A percentile compares a stretch with the other conserved stretches of the same genome.
phyloP scores from a whole-genome alignment of 2,329 filamentous ascomycete genomes.

The Colletotrichum shisoi region DNA sequence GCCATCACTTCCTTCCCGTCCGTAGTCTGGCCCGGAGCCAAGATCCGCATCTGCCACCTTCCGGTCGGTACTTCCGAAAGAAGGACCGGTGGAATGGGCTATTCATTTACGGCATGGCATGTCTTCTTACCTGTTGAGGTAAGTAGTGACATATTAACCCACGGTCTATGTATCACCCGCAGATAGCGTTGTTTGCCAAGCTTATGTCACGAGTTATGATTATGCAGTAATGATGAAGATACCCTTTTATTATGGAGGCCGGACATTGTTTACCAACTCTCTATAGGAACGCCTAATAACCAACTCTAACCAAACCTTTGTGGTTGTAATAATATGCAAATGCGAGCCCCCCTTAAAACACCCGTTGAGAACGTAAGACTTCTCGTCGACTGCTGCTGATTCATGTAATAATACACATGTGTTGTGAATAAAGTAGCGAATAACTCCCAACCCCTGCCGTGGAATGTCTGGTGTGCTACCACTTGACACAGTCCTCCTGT shows the following conservation, averaged over 20 bases:
- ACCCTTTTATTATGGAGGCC: constrained; percentile 5
- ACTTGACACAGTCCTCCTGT: too few relatives aligned
- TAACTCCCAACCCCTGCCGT: constrained; percentile 2
- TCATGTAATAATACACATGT: constrained; percentile 27
- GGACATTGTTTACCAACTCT: constrained; percentile 14
- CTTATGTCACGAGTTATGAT: neutral
- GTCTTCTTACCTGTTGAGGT: constrained; percentile 14
- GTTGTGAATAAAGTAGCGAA: neutral
- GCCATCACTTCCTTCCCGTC: constrained; percentile 16
- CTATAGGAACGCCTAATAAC: constrained; percentile 14
- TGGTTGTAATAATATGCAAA: constrained; percentile 28
- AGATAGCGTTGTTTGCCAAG: neutral
- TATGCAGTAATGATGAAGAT: neutral
- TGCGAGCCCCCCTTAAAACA: constrained; percentile 9
- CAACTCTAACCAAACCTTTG: constrained; percentile 22
- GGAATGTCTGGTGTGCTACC: neutral
- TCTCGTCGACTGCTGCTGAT: constrained; percentile 23
- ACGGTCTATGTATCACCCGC: constrained; percentile 17
- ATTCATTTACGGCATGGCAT: constrained; percentile 13
- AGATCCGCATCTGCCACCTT: constrained; percentile 26
- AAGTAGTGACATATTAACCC: neutral
- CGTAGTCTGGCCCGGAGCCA: constrained; percentile 11
- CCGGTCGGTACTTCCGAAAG: constrained; percentile 17
- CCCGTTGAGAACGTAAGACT: neutral
- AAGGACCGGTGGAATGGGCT: constrained; percentile 12